Evolutionary conservation across 2,329 filamentous ascomycete genomes (phyloP).

Genomic region (Colletotrichum theobromicola): DNA sequence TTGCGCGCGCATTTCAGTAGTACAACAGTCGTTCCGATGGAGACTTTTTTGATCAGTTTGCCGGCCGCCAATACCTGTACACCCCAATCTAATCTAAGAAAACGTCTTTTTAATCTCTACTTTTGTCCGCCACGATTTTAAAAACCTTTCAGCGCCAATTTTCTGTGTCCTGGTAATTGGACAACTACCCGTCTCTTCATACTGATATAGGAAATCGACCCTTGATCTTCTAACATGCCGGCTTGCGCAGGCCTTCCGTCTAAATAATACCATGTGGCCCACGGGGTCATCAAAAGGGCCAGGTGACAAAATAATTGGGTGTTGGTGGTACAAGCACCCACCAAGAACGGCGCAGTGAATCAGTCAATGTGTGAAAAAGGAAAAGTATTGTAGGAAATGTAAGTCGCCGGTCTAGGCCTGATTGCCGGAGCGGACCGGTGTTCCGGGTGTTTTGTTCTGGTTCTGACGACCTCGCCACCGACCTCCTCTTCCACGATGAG

Average conservation of each 20-base stretch:
- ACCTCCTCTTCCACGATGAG: neutral
- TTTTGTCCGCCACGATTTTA: neutral
- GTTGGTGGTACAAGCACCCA: neutral
- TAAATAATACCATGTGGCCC: neutral
- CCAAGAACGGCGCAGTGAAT: neutral
- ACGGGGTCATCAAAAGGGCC: neutral
- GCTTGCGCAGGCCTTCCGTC: neutral
- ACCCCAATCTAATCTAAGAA: neutral
- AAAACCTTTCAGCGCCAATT: neutral
- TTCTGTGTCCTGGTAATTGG: neutral
- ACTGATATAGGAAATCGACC: neutral
- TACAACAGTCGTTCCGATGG: neutral
- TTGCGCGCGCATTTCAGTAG: neutral
- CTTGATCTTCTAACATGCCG: neutral
- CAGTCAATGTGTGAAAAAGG: neutral
- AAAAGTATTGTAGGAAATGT: neutral
- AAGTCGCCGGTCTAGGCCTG: neutral
- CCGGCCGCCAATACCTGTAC: neutral
- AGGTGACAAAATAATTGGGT: neutral
- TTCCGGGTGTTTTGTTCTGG: neutral
- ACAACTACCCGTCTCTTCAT: neutral
- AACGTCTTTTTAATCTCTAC: neutral
- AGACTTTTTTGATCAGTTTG: neutral
- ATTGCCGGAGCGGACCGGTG: neutral
- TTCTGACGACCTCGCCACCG: constrained; percentile 7